phyloP scores from a whole-genome alignment of 306 rosid genomes.

The Trifolium fragiferum region DNA sequence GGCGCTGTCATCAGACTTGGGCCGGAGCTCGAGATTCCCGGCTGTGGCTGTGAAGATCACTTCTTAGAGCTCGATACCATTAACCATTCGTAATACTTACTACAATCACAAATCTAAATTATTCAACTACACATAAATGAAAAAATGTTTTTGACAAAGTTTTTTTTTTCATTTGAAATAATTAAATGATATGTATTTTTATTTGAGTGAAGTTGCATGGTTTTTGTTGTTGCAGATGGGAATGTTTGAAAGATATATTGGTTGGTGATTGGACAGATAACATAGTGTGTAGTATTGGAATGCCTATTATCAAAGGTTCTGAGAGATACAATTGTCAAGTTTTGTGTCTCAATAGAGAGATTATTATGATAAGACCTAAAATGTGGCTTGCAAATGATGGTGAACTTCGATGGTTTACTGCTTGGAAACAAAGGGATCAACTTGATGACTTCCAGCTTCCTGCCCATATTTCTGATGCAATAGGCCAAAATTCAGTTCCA shows the following conservation, averaged over 20 bases:
- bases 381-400: constrained; percentile 99
- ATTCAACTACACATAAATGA: too few species aligned
- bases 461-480: constrained; percentile 60
- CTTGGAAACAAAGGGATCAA: constrained; percentile 79
- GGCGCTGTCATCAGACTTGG: constrained; percentile 88
- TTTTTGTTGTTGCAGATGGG: too few species aligned
- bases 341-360: constrained; percentile 72
- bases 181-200: too few species aligned
- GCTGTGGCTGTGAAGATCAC: constrained; percentile 97
- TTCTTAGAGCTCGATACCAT: constrained; percentile 93
- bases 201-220: too few species aligned
- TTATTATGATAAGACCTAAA: constrained; percentile 85
- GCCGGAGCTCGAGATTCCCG: constrained; percentile 94
- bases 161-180: too few species aligned
- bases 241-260: too few species aligned
- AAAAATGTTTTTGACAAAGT: too few species aligned
- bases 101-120: too few species aligned
- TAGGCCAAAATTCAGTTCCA: constrained; percentile 71
- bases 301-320: too few species aligned
- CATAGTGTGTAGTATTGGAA: too few species aligned
- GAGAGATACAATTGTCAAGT: too few species aligned
- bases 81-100: constrained; percentile 67
- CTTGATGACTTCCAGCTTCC: constrained; percentile 87
- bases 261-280: too few species aligned
- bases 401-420: constrained; percentile 95